Conservation (phyloP, 2,329 filamentous ascomycete species). For the Stemphylium vesicarium region DNA sequence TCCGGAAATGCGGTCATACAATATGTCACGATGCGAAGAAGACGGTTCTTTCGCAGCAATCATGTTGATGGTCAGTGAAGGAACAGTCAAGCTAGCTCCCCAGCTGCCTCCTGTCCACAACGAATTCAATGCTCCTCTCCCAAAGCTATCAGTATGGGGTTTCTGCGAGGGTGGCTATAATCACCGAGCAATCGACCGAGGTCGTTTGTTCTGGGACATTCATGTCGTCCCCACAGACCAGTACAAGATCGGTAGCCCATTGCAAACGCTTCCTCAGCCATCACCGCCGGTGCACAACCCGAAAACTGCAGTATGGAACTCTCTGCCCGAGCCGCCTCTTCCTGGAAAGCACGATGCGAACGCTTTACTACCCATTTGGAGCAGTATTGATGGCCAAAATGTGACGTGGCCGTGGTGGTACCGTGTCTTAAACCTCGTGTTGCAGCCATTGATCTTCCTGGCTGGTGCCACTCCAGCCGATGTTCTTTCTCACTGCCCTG, state of each 20-base stretch:
- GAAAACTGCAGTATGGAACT: constrained; percentile 20
- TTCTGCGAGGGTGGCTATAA: constrained; percentile 76
- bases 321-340: constrained; percentile 36
- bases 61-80: constrained; percentile 67
- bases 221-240: constrained; percentile 63
- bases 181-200: constrained; percentile 70
- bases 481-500: constrained; percentile 54
- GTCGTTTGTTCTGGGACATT: constrained; percentile 69
- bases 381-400: constrained; percentile 68
- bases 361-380: constrained; percentile 71
- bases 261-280: constrained; percentile 53
- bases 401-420: constrained; percentile 67
- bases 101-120: constrained; percentile 63
- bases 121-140: constrained; percentile 48
- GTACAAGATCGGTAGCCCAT: constrained; percentile 64
- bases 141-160: constrained; percentile 64
- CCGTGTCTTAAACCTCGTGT: constrained; percentile 66
- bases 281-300: constrained; percentile 16
- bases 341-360: constrained; percentile 40
- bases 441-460: constrained; percentile 68
- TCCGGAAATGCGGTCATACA: constrained; percentile 40
- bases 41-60: constrained; percentile 72
- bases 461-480: constrained; percentile 62
- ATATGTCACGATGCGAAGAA: constrained; percentile 62
- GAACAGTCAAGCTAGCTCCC: constrained; percentile 62